Conservation (phyloP, 169 alveolate species). For the Besnoitia besnoiti region DNA sequence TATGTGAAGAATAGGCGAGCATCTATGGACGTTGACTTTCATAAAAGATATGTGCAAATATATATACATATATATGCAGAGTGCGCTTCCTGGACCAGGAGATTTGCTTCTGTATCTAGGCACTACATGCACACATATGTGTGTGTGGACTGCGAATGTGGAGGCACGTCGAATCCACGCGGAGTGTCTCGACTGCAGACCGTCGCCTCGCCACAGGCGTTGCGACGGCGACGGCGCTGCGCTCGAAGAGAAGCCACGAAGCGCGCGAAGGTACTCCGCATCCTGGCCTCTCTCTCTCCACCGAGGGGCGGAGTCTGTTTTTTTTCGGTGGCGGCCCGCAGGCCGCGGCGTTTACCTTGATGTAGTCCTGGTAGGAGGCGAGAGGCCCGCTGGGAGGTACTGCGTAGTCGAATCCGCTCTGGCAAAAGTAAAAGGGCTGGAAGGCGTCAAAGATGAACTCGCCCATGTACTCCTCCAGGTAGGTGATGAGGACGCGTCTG, state of each 20-base stretch:
- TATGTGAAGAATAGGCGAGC: background rate
- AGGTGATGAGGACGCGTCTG: conserved; percentile 85
- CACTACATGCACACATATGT: background rate
- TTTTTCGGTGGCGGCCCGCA: background rate
- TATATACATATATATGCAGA: too few relatives aligned
- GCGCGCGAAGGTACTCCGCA: too few relatives aligned
- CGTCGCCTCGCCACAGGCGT: too few relatives aligned
- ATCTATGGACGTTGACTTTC: background rate
- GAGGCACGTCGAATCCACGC: too few relatives aligned
- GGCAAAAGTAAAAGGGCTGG: conserved; percentile 88
- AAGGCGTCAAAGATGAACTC: conserved; percentile 91
- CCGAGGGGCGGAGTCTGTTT: background rate
- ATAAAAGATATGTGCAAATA: background rate
- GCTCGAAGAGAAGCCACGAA: too few relatives aligned
- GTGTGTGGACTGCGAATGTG: too few relatives aligned
- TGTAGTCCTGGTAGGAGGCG: conserved; percentile 80
- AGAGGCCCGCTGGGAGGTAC: conserved; percentile 80
- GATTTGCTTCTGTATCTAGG: too few relatives aligned
- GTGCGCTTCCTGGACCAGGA: too few relatives aligned
- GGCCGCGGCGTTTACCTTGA: conserved; percentile 66
- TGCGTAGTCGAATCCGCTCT: conserved; percentile 64
- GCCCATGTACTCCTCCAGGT: conserved; percentile 85
- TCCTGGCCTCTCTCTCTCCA: background rate
- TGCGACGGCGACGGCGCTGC: too few relatives aligned
- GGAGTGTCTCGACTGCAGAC: too few relatives aligned